Base-by-base conservation (phyloP, 225 moss, liverwort and hornwort species). In the Polytrichum commune region DNA sequence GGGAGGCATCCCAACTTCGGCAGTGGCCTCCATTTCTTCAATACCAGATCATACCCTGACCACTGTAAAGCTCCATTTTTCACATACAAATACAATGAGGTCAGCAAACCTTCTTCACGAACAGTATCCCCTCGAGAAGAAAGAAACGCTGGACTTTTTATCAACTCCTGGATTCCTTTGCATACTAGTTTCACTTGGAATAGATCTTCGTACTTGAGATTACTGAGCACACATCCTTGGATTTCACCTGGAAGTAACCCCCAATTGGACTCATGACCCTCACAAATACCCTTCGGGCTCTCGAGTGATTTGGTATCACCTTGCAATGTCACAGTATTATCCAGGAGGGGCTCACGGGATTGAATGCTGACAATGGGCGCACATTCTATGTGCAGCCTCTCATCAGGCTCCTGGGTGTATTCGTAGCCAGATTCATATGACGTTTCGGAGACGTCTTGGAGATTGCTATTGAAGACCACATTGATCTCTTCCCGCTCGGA, bases 1-100 rank as follows among this genome's bases (percentile, higher is more conserved):
- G 78, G 81, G 33, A 84, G 58, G 54, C 29, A 64, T 23, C 30
- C 29, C 5, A 84, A 26, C 7, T 69, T 0, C 6, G 81, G 84
- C 7, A 84, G 1, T 3, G 18, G 57, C n/a, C 29, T 72, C 84
- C 84, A 84, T 1, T 5, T 58, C 33, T 0, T 66, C 2, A 53
- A 7, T 3, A 66, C 27, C 0, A 69, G 6, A 22, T 85, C 82
- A 13, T 55, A 76, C 2, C 81, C 85, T 18, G 73, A 71, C 22
- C 64, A 79, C 3, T 82, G 73, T 62, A 63, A 54, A 19, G 54
- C 60, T n/a, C 73, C 78, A 4, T 71, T 60, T 1, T 24, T 29
- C 9, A 68, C 32, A 18, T 53, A 76, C 29, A 81, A 75, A 9
- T 10, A 7, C 22, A 81, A 32, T 61, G 75, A 71, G 0, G 78